Conservation (phyloP, 768 basidiomycete species). For the Sarcodon aspratus region DNA sequence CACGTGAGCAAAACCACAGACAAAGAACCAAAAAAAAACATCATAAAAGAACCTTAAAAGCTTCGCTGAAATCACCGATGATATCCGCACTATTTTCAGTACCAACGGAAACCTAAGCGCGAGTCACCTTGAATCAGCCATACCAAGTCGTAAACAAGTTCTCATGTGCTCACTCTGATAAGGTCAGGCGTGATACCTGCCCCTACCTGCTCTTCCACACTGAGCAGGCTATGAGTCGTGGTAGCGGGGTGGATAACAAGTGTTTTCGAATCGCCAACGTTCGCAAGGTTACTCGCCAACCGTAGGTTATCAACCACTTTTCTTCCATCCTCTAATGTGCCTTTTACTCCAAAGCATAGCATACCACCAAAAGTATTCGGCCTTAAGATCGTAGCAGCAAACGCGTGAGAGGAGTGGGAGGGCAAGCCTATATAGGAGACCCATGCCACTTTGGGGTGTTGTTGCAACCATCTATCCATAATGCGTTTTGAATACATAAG, state of each 20-base stretch:
- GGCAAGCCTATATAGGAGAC: conserved; percentile 68
- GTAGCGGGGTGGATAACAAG: conserved; percentile 70
- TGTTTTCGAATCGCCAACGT: conserved; percentile 70
- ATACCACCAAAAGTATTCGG: conserved; percentile 55
- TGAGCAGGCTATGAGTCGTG: conserved; percentile 68
- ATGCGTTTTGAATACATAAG: too few species aligned
- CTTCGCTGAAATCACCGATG: conserved; percentile 29
- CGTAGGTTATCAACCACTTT: conserved; percentile 59
- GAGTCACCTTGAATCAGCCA: not conserved
- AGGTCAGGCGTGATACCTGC: conserved; percentile 67
- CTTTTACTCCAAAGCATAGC: conserved; percentile 68
- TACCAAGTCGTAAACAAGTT: not conserved
- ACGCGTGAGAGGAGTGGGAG: conserved; percentile 45
- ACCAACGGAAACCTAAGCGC: conserved; percentile 25
- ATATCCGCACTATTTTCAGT: conserved; percentile 31
- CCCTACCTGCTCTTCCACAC: conserved; percentile 42
- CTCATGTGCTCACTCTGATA: conserved; percentile 41
- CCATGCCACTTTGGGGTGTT: conserved; percentile 61
- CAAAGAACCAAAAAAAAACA: too few species aligned
- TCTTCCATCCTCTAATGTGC: conserved; percentile 39
- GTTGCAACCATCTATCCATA: conserved; percentile 37
- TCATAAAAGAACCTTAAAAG: too few species aligned
- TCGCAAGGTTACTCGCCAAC: conserved; percentile 63
- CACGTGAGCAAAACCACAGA: too few species aligned
- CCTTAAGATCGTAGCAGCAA: conserved; percentile 44